Conservation (phyloP, 2,329 filamentous ascomycete genomes). For the Gremmenia infestans region DNA sequence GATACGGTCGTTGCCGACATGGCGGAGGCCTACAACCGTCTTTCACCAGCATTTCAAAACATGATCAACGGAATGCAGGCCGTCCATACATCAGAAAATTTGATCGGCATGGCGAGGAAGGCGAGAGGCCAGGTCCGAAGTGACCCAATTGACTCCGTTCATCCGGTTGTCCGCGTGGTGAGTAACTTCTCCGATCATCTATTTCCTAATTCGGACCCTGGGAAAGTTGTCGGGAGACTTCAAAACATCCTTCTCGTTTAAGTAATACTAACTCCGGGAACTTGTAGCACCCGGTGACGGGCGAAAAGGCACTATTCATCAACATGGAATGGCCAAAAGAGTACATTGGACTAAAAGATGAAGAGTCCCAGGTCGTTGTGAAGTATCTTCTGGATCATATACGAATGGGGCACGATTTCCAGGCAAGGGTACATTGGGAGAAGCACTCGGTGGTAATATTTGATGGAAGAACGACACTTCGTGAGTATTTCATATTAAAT, state of each 20-base stretch:
- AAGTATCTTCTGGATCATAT: conserved; percentile 63
- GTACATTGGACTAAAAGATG: conserved; percentile 63
- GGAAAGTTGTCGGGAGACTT: too few relatives aligned
- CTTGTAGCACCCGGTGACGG: conserved; percentile 57
- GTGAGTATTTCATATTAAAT: conserved; percentile 30
- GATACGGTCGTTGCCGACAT: conserved; percentile 70
- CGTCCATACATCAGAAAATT: conserved; percentile 54
- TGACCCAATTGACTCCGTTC: conserved; percentile 57
- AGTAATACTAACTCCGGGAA: too few relatives aligned
- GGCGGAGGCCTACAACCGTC: conserved; percentile 55
- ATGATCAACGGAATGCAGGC: conserved; percentile 55
- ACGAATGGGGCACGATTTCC: conserved; percentile 62
- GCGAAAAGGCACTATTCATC: conserved; percentile 68
- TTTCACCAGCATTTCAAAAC: conserved; percentile 31
- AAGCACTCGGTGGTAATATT: conserved; percentile 47
- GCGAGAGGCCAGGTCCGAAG: conserved; percentile 59
- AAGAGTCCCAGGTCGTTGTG: conserved; percentile 62
- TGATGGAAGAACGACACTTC: conserved; percentile 42
- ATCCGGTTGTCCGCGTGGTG: conserved; percentile 60
- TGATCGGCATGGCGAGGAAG: conserved; percentile 49
- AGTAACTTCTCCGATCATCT: too few relatives aligned
- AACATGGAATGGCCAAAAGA: conserved; percentile 63
- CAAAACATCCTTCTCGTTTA: too few relatives aligned
- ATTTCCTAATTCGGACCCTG: too few relatives aligned
- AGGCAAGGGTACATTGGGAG: conserved; percentile 64